A percentile compares a stretch with the other conserved stretches of the same genome.
Evolutionary conservation across 1,284 basidiomycete species (phyloP).

Genomic region (Irpex rosettiformis): DNA sequence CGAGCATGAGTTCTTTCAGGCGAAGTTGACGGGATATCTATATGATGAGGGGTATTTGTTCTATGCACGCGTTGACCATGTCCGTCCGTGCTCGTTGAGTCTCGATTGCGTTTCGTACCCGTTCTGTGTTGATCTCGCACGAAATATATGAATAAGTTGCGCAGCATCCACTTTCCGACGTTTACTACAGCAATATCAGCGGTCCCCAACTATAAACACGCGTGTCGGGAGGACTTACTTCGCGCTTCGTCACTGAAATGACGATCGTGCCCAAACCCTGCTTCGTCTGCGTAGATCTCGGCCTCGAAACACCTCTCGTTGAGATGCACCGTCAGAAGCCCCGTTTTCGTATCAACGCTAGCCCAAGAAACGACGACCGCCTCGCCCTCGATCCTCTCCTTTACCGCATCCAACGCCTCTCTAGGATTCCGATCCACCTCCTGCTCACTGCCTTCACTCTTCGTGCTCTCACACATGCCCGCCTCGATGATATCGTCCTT

Average conservation of each 20-base stretch:
- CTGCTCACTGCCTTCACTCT: constrained; percentile 30
- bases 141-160: constrained; percentile 71
- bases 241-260: constrained; percentile 75
- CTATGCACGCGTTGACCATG: constrained; percentile 23
- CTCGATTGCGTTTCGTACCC: constrained; percentile 33
- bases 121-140: constrained; percentile 59
- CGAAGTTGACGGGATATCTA: constrained; percentile 27
- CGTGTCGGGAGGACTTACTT: constrained; percentile 55
- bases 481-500: constrained; percentile 63
- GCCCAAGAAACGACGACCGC: constrained; percentile 87
- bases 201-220: constrained; percentile 5
- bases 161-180: constrained; percentile 76
- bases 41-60: constrained; percentile 24
- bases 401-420: constrained; percentile 85
- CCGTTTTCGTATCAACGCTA: constrained; percentile 85
- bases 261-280: constrained; percentile 57
- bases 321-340: constrained; percentile 85
- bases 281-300: constrained; percentile 93
- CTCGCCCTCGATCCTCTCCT: constrained; percentile 90
- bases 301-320: constrained; percentile 90
- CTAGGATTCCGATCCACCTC: constrained; percentile 59
- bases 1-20: constrained; percentile 21
- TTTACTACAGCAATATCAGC: constrained; percentile 49
- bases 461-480: constrained; percentile 25
- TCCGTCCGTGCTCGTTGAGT: constrained; percentile 20